Conservation (phyloP, 2,329 filamentous ascomycete genomes). For the Claviceps quebecensis region DNA sequence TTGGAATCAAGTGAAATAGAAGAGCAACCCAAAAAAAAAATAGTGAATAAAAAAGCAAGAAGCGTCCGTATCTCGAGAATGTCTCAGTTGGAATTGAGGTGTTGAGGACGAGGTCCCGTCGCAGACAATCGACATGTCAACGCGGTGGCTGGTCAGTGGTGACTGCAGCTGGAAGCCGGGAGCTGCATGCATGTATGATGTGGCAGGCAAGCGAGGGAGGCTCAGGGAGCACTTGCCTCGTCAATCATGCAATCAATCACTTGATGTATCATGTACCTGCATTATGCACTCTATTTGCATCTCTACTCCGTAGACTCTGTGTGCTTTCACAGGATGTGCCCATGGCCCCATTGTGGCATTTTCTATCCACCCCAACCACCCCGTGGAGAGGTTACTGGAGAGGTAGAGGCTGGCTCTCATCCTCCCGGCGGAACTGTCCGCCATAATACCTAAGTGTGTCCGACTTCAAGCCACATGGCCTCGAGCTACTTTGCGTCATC, state of each 20-base stretch:
- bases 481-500: no score
- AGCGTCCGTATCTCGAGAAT: neutral
- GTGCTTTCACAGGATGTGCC: no score
- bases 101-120: neutral
- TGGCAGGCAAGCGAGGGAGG: neutral
- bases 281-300: neutral
- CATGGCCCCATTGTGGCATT: no score
- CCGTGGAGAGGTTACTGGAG: no score
- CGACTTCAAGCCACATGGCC: no score
- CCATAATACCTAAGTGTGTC: no score
- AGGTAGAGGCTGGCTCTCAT: no score
- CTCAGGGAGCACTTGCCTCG: neutral
- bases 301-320: no score
- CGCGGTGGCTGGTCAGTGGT: slow-evolving; percentile 2
- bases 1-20: neutral
- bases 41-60: neutral
- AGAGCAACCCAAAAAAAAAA: neutral
- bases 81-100: neutral
- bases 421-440: no score
- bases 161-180: neutral
- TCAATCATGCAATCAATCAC: neutral
- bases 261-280: neutral
- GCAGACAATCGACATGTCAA: neutral
- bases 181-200: neutral
- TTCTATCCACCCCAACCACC: no score